A percentile compares a stretch with the other conserved stretches of the same genome.
These are phyloP conservation scores for Dryas octopetala DNA, from an alignment of 306 rosid genomes.

Conservation along the genomic window DNA sequence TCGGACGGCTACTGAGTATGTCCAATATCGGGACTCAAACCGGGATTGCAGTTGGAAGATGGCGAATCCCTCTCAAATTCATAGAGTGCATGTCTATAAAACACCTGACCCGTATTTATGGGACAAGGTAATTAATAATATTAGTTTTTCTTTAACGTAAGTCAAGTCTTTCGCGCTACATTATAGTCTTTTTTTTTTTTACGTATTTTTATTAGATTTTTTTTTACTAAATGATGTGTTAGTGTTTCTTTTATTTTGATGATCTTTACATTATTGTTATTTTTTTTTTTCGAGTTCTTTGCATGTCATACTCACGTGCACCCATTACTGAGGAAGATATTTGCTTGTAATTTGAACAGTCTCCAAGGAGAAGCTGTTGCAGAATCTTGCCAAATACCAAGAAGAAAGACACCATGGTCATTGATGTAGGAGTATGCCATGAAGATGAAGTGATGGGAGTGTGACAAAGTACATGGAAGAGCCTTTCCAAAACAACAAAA, in stretches of 20 bases:
- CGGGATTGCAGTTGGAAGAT: slow-evolving; percentile 57
- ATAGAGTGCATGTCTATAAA: slow-evolving; percentile 42
- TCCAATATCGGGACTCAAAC: background rate
- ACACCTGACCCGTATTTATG: slow-evolving; percentile 51
- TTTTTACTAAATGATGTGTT: background rate
- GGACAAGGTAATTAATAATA: slow-evolving; percentile 53
- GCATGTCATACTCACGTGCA: too few species aligned
- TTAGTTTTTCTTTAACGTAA: too few species aligned
- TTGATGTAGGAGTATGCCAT: slow-evolving; percentile 60
- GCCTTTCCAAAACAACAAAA: background rate
- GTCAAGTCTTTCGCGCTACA: too few species aligned
- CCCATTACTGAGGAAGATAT: background rate
- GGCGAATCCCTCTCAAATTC: slow-evolving; percentile 53
- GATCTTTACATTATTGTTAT: background rate
- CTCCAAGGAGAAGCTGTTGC: slow-evolving; percentile 78
- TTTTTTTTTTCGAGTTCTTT: too few species aligned
- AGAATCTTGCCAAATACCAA: slow-evolving; percentile 34
- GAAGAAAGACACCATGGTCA: slow-evolving; percentile 39
- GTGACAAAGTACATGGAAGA: background rate
- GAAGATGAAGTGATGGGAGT: slow-evolving; percentile 54
- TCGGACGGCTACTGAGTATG: slow-evolving; percentile 41
- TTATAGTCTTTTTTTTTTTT: too few species aligned
- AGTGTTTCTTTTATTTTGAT: background rate
- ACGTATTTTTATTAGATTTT: too few species aligned
- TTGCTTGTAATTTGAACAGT: slow-evolving; percentile 33